phyloP scores from a whole-genome alignment of 1,284 basidiomycete genomes.

The Gymnopus androsaceus region DNA sequence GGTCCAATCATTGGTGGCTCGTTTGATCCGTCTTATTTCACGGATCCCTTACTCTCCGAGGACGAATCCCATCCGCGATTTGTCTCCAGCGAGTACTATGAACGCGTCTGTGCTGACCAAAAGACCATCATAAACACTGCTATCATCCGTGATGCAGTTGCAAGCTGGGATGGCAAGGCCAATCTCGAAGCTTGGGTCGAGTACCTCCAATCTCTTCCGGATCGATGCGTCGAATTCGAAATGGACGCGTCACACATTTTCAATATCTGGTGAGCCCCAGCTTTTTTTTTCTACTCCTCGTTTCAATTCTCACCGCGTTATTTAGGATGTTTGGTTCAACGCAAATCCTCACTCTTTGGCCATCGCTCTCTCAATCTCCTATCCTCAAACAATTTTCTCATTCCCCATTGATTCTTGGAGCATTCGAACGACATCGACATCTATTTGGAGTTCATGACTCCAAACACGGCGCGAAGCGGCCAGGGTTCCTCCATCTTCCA shows the following conservation, averaged over 20 bases:
- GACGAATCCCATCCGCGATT: slow-evolving; percentile 34
- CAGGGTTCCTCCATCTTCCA: not conserved
- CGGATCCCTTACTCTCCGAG: not conserved
- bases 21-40: slow-evolving; percentile 18
- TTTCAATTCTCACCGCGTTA: not conserved
- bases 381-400: slow-evolving; percentile 46
- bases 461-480: not conserved
- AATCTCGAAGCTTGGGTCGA: slow-evolving; percentile 37
- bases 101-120: slow-evolving; percentile 42
- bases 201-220: slow-evolving; percentile 36
- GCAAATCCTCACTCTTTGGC: slow-evolving; percentile 46
- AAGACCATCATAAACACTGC: slow-evolving; percentile 25
- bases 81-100: slow-evolving; percentile 46
- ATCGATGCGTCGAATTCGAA: slow-evolving; percentile 45
- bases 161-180: slow-evolving; percentile 2
- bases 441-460: slow-evolving; percentile 28
- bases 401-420: slow-evolving; percentile 45
- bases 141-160: not conserved
- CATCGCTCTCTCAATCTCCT: slow-evolving; percentile 43
- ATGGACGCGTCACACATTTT: slow-evolving; percentile 38
- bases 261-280: slow-evolving; percentile 43
- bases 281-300: not conserved
- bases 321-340: slow-evolving; percentile 44
- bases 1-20: slow-evolving; percentile 40
- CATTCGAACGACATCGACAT: slow-evolving; percentile 37